Evolutionary conservation across 768 basidiomycete genomes (phyloP).

Genomic region (Leccinum subgranulosum): DNA sequence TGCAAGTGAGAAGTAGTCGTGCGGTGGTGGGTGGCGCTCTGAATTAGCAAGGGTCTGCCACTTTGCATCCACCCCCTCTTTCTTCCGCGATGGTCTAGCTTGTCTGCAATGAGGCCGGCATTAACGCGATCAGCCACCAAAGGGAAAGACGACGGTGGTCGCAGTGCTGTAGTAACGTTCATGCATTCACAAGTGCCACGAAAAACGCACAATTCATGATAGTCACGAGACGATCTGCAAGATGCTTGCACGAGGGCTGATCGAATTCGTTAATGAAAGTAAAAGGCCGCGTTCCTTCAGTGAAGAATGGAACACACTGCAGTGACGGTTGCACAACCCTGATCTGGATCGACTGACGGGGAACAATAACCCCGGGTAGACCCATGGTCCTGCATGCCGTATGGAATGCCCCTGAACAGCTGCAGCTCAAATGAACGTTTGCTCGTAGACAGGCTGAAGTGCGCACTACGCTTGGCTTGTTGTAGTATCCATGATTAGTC

Average conservation of each 20-base stretch:
- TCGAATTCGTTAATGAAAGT: neutral
- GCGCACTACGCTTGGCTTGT: neutral
- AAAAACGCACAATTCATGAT: slow-evolving; percentile 8
- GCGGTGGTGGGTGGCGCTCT: neutral
- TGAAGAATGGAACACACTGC: slow-evolving; percentile 2
- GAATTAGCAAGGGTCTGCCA: slow-evolving; percentile 7
- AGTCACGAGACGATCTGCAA: slow-evolving; percentile 14
- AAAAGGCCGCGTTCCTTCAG: neutral
- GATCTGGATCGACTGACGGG: neutral
- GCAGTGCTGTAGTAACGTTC: slow-evolving; percentile 7
- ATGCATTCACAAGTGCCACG: neutral
- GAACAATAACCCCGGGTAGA: neutral
- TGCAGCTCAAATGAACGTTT: neutral
- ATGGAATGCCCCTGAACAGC: neutral
- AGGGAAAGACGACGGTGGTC: neutral
- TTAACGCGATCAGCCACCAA: slow-evolving; percentile 4
- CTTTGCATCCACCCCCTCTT: slow-evolving; percentile 1
- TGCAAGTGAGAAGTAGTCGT: neutral
- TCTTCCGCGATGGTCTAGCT: slow-evolving; percentile 15
- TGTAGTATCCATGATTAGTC: slow-evolving; percentile 6
- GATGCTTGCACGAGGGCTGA: neutral
- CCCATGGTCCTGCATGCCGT: neutral
- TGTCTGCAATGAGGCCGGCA: slow-evolving; percentile 15
- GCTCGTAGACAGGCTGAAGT: neutral
- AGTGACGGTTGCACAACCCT: neutral